phyloP scores from a whole-genome alignment of 2,329 filamentous ascomycete species.

The Cytospora chrysosperma region DNA sequence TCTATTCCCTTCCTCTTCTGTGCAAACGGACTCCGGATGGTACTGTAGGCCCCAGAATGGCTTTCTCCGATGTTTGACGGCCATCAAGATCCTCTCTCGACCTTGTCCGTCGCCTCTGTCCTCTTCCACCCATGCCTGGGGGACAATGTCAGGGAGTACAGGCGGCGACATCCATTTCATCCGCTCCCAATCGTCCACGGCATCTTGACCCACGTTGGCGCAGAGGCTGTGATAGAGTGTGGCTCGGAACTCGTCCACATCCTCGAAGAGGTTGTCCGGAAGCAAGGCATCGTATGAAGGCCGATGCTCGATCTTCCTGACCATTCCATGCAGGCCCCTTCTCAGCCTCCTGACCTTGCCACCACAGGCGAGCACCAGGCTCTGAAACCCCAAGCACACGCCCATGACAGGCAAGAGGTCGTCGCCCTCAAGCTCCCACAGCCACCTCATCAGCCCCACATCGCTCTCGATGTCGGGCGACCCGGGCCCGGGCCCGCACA shows the following conservation, averaged over 20 bases:
- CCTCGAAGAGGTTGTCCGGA: constrained; percentile 62
- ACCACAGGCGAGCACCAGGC: constrained; percentile 68
- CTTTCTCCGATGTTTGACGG: constrained; percentile 61
- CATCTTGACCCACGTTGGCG: constrained; percentile 53
- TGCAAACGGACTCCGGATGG: constrained; percentile 87
- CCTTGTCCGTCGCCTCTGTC: constrained; percentile 35
- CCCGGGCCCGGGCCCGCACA: constrained; percentile 89
- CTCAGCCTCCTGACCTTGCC: constrained; percentile 63
- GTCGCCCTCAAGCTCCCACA: constrained; percentile 67
- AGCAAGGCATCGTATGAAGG: not conserved
- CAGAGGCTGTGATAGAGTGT: constrained; percentile 74
- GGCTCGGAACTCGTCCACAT: constrained; percentile 60
- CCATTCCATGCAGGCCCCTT: constrained; percentile 80
- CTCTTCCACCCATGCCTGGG: constrained; percentile 63
- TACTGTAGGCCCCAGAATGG: constrained; percentile 90
- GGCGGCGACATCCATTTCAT: constrained; percentile 41
- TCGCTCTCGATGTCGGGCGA: constrained; percentile 71
- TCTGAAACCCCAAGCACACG: constrained; percentile 88
- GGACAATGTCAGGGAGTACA: constrained; percentile 44
- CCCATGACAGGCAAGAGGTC: constrained; percentile 75
- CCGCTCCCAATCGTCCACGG: constrained; percentile 38
- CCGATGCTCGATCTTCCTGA: constrained; percentile 63
- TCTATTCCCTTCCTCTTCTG: constrained; percentile 62
- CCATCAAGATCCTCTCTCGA: constrained; percentile 69
- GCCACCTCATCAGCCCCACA: constrained; percentile 74